Conservation (phyloP, 768 basidiomycete species). For the Favolaschia claudopus region DNA sequence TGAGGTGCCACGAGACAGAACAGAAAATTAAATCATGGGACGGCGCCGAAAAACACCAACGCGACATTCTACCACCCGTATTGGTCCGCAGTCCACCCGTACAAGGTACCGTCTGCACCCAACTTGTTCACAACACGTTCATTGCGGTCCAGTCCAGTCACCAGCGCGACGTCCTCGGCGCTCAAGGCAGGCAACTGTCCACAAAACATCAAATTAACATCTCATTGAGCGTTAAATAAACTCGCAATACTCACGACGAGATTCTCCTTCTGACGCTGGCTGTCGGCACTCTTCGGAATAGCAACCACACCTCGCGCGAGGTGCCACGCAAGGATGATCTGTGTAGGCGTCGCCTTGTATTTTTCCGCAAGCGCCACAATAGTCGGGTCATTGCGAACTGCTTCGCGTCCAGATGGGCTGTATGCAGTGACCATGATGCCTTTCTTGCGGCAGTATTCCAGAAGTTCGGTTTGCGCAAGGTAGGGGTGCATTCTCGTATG, state of each 20-base stretch:
- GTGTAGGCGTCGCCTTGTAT: slow-evolving; percentile 52
- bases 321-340: slow-evolving; percentile 62
- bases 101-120: neutral
- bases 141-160: slow-evolving; percentile 9
- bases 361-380: slow-evolving; percentile 55
- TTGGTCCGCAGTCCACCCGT: slow-evolving; percentile 4
- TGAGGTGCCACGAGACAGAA: too few species aligned
- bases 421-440: slow-evolving; percentile 60
- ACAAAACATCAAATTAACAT: neutral
- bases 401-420: slow-evolving; percentile 53
- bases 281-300: slow-evolving; percentile 57
- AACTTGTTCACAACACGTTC: neutral
- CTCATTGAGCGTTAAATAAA: neutral
- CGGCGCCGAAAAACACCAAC: too few species aligned
- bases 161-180: slow-evolving; percentile 6
- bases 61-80: neutral
- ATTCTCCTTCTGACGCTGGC: slow-evolving; percentile 57
- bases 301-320: slow-evolving; percentile 50
- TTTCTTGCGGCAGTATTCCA: slow-evolving; percentile 55
- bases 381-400: slow-evolving; percentile 53
- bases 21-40: too few species aligned
- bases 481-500: slow-evolving; percentile 59
- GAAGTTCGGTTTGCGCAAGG: slow-evolving; percentile 55
- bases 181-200: slow-evolving; percentile 6
- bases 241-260: slow-evolving; percentile 44